A percentile compares a stretch with the other conserved stretches of the same genome.
phyloP scores from a whole-genome alignment of 2,329 filamentous ascomycete species.

The Pleomassaria siparia region DNA sequence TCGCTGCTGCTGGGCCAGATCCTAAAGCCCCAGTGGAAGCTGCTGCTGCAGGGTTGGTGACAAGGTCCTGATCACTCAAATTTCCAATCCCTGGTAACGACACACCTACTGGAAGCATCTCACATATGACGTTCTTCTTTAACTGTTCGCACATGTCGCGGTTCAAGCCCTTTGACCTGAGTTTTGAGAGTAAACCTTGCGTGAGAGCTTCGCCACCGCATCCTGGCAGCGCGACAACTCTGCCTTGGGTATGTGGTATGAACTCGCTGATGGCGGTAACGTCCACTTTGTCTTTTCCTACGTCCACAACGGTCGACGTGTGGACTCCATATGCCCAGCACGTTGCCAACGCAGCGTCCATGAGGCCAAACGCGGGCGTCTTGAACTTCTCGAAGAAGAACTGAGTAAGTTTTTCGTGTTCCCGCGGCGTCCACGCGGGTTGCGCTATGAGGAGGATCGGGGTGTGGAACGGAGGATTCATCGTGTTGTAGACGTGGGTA shows the following conservation, averaged over 20 bases:
- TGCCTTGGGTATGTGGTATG: slow-evolving; percentile 67
- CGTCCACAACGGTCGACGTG: slow-evolving; percentile 83
- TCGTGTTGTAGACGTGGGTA: slow-evolving; percentile 83
- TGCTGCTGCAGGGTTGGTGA: slow-evolving; percentile 57
- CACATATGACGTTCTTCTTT: slow-evolving; percentile 64
- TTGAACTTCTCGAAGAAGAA: slow-evolving; percentile 98
- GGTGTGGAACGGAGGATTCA: slow-evolving; percentile 91
- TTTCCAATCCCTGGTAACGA: slow-evolving; percentile 56
- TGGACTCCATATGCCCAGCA: slow-evolving; percentile 78
- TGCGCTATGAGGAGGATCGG: slow-evolving; percentile 89
- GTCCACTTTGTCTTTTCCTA: slow-evolving; percentile 90
- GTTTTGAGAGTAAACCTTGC: slow-evolving; percentile 65
- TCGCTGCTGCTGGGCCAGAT: slow-evolving; percentile 47
- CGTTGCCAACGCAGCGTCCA: slow-evolving; percentile 85
- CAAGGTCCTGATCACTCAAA: slow-evolving; percentile 37
- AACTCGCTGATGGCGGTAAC: slow-evolving; percentile 88
- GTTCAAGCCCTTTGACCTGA: slow-evolving; percentile 60
- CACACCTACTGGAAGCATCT: slow-evolving; percentile 58
- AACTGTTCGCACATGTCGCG: slow-evolving; percentile 67
- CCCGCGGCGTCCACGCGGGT: slow-evolving; percentile 84
- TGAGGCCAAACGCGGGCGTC: slow-evolving; percentile 85
- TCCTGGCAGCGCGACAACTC: slow-evolving; percentile 61
- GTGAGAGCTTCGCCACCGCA: slow-evolving; percentile 92
- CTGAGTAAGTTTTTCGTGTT: slow-evolving; percentile 83
- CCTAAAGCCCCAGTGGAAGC: slow-evolving; percentile 57